Percentiles rank a stretch among this genome's conserved stretches.
These are phyloP conservation scores for Neonectria sp. DNA, from an alignment of 2,329 filamentous ascomycete species.

Conservation along the genomic window DNA sequence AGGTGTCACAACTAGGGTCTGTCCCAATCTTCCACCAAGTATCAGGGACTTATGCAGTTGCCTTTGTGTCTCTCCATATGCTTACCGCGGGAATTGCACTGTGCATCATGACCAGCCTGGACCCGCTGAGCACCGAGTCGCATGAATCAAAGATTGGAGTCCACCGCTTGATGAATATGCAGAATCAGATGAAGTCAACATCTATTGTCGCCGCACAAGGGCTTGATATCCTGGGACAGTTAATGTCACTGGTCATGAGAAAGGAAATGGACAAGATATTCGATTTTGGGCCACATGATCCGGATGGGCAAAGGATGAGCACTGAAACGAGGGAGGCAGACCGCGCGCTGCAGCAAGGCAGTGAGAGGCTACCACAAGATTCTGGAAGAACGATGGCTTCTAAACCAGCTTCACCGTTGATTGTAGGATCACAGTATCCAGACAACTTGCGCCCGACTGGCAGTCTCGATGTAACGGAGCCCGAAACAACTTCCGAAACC, in stretches of 20 bases:
- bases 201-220: constrained; percentile 45
- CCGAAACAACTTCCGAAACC: background rate
- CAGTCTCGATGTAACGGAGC: background rate
- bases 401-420: background rate
- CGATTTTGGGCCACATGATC: constrained; percentile 20
- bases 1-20: constrained; percentile 38
- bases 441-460: background rate
- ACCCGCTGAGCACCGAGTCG: constrained; percentile 40
- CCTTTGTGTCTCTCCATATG: constrained; percentile 44
- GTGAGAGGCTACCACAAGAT: background rate
- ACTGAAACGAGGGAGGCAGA: background rate
- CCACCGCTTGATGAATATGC: constrained; percentile 43
- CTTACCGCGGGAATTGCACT: constrained; percentile 46
- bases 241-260: constrained; percentile 42
- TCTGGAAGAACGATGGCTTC: background rate
- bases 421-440: background rate
- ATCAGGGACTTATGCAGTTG: constrained; percentile 43
- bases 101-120: constrained; percentile 40
- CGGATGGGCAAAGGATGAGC: background rate
- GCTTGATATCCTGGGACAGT: constrained; percentile 36
- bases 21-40: constrained; percentile 31
- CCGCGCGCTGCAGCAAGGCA: background rate
- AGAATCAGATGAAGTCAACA: constrained; percentile 34
- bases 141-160: constrained; percentile 41
- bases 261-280: constrained; percentile 42